These are phyloP conservation scores for Coniochaeta ligniaria DNA, from an alignment of 2,329 filamentous ascomycete genomes.

Conservation along the genomic window DNA sequence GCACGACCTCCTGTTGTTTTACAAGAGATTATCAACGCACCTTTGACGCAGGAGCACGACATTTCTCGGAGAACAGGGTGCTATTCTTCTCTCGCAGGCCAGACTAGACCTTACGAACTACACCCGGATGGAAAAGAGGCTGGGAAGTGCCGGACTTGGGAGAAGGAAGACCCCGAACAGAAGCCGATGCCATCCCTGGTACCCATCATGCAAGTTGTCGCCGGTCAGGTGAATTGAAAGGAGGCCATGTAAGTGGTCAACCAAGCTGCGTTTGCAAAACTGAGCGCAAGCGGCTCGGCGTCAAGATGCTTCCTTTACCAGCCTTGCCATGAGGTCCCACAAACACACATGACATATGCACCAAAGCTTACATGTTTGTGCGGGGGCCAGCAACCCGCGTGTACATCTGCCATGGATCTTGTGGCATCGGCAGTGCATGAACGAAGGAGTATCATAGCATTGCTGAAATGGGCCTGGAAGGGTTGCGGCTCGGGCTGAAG, in stretches of 20 bases:
- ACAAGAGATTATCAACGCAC: too few relatives aligned
- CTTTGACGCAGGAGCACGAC: too few relatives aligned
- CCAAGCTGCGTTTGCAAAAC: neutral
- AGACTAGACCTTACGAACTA: neutral
- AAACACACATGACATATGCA: neutral
- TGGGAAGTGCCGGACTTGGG: neutral
- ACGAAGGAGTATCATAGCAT: neutral
- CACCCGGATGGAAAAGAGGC: neutral
- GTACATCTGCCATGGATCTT: neutral
- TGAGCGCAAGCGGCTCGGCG: neutral
- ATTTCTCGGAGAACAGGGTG: too few relatives aligned
- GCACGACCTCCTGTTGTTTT: too few relatives aligned
- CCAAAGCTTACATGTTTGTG: neutral
- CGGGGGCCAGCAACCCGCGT: neutral
- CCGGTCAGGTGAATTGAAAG: neutral
- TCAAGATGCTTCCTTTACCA: neutral
- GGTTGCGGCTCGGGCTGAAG: neutral
- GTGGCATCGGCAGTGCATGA: neutral
- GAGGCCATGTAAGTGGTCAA: neutral
- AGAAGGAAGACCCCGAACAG: neutral
- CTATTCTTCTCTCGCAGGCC: too few relatives aligned
- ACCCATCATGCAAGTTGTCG: neutral
- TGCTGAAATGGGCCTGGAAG: neutral
- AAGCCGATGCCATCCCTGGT: neutral
- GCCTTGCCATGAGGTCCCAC: neutral